Percentiles rank a stretch among this genome's conserved stretches.
These are phyloP conservation scores for Rhodomyrtus psidioides DNA, from an alignment of 441 rosid species.

Conservation along the genomic window DNA sequence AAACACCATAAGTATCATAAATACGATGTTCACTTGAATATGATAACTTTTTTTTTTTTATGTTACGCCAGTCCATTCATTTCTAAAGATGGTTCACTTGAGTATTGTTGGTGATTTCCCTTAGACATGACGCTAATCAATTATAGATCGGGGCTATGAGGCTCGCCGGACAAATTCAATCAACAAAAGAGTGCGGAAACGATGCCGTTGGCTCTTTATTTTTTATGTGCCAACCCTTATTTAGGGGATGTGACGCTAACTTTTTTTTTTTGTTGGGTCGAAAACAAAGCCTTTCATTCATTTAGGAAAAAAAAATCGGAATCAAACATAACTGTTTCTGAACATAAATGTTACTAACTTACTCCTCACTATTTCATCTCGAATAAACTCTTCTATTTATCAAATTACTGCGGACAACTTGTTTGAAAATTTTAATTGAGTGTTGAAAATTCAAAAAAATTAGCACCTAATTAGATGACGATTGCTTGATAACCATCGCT, in stretches of 20 bases:
- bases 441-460: background rate
- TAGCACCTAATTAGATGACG: background rate
- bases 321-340: too few species aligned
- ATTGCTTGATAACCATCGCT: background rate
- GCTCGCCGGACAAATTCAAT: background rate
- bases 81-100: fast-evolving
- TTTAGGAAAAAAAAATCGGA: too few species aligned
- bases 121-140: fast-evolving
- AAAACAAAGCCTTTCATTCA: too few species aligned
- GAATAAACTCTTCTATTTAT: too few species aligned
- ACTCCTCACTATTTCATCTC: too few species aligned
- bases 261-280: too few species aligned
- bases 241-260: too few species aligned
- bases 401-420: background rate
- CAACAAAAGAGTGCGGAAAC: background rate
- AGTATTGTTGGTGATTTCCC: fast-evolving
- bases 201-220: fast-evolving
- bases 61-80: fast-evolving
- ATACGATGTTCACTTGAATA: fast-evolving
- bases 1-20: fast-evolving
- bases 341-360: too few species aligned
- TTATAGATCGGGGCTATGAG: fast-evolving
- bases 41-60: too few species aligned
- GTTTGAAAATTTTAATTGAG: background rate
- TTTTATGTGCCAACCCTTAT: too few species aligned